Evolutionary conservation across 495 filamentous ascomycete species (phyloP).

Genomic region (Tuber calosporum): DNA sequence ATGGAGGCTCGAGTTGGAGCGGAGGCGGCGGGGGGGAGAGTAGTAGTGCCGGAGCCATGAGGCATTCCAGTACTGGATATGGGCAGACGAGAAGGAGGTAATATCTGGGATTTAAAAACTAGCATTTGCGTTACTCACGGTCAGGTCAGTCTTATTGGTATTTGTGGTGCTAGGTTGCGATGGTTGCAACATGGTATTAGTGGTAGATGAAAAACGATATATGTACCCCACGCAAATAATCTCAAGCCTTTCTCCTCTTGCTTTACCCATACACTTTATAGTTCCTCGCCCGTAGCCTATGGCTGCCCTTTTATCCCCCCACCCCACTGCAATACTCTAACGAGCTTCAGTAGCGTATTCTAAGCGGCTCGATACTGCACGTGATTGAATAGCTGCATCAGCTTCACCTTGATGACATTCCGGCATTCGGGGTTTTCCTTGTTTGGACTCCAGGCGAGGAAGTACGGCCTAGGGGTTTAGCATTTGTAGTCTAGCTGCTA

Average conservation of each 20-base stretch:
- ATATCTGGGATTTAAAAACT: background rate
- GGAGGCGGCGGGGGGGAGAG: slow-evolving; percentile 47
- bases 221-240: background rate
- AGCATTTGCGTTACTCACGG: background rate
- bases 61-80: slow-evolving; percentile 78
- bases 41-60: slow-evolving; percentile 48
- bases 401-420: background rate
- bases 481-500: background rate
- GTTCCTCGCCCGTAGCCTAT: background rate
- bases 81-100: slow-evolving; percentile 76
- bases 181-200: background rate
- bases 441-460: background rate
- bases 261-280: background rate
- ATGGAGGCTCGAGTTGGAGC: background rate
- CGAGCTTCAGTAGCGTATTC: background rate
- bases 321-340: background rate
- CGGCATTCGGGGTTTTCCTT: background rate
- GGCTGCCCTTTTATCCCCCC: background rate
- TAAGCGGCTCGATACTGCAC: background rate
- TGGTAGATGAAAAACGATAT: background rate
- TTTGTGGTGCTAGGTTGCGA: background rate
- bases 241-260: background rate
- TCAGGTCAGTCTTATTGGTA: background rate
- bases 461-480: background rate
- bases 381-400: background rate